Percentiles rank a stretch among this genome's conserved stretches.
Conservation (phyloP, 371 early-diverging fungal genomes). For the Mucor racemosus region DNA sequence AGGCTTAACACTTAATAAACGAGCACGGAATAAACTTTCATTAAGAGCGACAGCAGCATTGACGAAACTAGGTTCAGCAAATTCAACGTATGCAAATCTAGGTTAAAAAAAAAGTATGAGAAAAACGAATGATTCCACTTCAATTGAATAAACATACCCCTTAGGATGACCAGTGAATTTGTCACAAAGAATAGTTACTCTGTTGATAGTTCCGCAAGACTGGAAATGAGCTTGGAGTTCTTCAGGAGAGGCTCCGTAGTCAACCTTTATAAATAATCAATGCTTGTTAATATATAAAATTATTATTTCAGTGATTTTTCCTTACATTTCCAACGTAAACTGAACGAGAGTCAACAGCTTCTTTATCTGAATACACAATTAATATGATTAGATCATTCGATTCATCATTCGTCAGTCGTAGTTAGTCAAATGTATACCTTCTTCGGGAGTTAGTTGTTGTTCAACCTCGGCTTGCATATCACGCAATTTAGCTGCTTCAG, state of each 20-base stretch:
- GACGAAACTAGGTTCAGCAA: conserved; percentile 87
- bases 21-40: conserved; percentile 88
- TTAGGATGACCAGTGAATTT: conserved; percentile 96
- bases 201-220: conserved; percentile 95
- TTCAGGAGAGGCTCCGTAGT: conserved; percentile 94
- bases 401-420: background rate
- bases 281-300: background rate
- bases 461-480: conserved; percentile 92
- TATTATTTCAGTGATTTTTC: background rate
- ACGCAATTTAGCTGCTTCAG: conserved; percentile 92
- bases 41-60: conserved; percentile 86
- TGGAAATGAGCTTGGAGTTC: conserved; percentile 96
- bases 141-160: conserved; percentile 59
- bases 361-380: conserved; percentile 55
- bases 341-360: conserved; percentile 90
- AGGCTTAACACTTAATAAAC: conserved; percentile 81
- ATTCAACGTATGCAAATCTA: conserved; percentile 95
- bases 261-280: conserved; percentile 63
- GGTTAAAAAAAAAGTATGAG: background rate
- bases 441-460: conserved; percentile 73
- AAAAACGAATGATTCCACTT: background rate
- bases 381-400: background rate
- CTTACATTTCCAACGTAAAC: conserved; percentile 94
- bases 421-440: conserved; percentile 44
- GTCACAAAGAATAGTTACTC: conserved; percentile 95